These are phyloP conservation scores for Agaricales sp. DNA, from an alignment of 1,284 basidiomycete species.

Conservation along the genomic window DNA sequence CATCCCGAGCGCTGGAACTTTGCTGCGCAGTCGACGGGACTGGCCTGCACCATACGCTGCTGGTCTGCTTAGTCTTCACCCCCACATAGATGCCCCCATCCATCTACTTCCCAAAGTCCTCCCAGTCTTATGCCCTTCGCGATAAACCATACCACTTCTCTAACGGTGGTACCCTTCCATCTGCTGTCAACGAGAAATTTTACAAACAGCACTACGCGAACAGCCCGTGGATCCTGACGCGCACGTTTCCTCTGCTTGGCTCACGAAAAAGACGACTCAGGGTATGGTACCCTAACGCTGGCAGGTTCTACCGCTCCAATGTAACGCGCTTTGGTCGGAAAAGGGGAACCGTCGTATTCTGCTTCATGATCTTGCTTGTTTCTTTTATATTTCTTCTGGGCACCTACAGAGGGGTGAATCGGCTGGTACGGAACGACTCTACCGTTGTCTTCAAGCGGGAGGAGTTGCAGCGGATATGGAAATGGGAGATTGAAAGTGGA, in stretches of 20 bases:
- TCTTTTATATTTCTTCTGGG: slow-evolving; percentile 47
- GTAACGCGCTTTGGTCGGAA: slow-evolving; percentile 49
- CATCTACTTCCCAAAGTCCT: slow-evolving; percentile 32
- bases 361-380: slow-evolving; percentile 35
- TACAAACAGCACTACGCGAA: slow-evolving; percentile 32
- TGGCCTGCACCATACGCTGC: background rate
- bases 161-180: slow-evolving; percentile 16
- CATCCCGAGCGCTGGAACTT: background rate
- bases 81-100: slow-evolving; percentile 31
- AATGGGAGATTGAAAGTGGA: slow-evolving; percentile 86
- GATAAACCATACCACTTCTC: background rate
- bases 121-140: slow-evolving; percentile 32
- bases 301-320: slow-evolving; percentile 46
- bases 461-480: slow-evolving; percentile 82
- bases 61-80: too few species aligned
- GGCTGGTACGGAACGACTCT: slow-evolving; percentile 60
- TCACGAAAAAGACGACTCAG: slow-evolving; percentile 38
- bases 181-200: slow-evolving; percentile 61
- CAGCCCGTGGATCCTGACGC: slow-evolving; percentile 46
- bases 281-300: slow-evolving; percentile 54
- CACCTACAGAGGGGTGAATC: slow-evolving; percentile 42
- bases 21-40: background rate
- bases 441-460: slow-evolving; percentile 71
- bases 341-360: slow-evolving; percentile 39
- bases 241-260: slow-evolving; percentile 52